Conservation (phyloP, 1,284 basidiomycete genomes). For the Moesziomyces sp. region DNA sequence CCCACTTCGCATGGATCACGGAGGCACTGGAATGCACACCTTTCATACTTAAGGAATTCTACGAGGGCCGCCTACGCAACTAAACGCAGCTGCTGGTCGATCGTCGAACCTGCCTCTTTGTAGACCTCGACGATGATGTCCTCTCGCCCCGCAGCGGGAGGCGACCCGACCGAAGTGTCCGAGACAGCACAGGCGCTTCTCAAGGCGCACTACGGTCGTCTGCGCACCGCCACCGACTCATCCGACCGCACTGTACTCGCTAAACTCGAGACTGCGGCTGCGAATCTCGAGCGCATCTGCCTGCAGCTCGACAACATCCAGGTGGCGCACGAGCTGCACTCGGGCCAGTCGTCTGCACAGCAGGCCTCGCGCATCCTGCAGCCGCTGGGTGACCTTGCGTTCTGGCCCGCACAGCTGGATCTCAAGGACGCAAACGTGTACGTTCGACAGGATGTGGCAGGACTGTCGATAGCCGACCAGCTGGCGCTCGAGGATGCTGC, state of each 20-base stretch:
- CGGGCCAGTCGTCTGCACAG: neutral
- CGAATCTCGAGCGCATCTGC: constrained; percentile 27
- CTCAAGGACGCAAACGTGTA: constrained; percentile 8
- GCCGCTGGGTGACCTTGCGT: constrained; percentile 34
- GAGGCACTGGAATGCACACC: no score
- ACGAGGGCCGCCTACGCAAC: no score
- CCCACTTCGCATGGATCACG: neutral
- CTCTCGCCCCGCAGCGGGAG: neutral
- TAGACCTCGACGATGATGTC: neutral
- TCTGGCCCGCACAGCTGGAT: constrained; percentile 32
- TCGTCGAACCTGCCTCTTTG: no score
- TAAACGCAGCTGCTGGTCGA: no score
- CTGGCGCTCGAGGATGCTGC: constrained; percentile 21
- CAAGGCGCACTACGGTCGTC: constrained; percentile 28
- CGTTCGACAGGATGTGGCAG: constrained; percentile 13
- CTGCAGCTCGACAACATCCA: constrained; percentile 41
- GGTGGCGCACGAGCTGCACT: constrained; percentile 16
- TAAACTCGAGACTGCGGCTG: constrained; percentile 14
- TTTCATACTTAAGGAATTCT: no score
- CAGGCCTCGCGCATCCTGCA: constrained; percentile 19
- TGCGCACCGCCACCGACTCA: constrained; percentile 6
- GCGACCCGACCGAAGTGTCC: constrained; percentile 35
- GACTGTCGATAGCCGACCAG: constrained; percentile 18
- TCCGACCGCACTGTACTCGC: constrained; percentile 5
- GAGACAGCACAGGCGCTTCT: constrained; percentile 44